Evolutionary conservation across 2,329 filamentous ascomycete species (phyloP).

Genomic region (Trichocomaceae sp.): DNA sequence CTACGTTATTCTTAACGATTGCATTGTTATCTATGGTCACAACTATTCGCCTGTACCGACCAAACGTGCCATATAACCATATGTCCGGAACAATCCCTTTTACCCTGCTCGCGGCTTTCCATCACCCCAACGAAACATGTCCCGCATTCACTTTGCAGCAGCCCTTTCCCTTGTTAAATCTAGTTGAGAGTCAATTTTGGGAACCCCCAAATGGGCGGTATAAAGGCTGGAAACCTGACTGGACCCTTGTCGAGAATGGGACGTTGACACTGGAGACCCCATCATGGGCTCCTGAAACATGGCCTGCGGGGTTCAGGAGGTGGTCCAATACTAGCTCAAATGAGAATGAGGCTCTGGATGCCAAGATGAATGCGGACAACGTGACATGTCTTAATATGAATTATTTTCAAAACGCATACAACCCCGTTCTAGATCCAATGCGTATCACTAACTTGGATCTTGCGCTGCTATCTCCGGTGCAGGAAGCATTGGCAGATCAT

Average conservation of each 20-base stretch:
- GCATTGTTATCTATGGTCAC: not conserved
- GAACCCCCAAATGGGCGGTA: slow-evolving; percentile 21
- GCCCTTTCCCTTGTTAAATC: slow-evolving; percentile 21
- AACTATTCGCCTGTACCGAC: slow-evolving; percentile 20
- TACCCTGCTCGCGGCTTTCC: slow-evolving; percentile 20
- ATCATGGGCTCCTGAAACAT: slow-evolving; percentile 19
- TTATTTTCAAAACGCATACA: slow-evolving; percentile 18
- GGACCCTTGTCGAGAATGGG: slow-evolving; percentile 13
- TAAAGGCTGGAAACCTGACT: slow-evolving; percentile 26
- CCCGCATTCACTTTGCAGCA: slow-evolving; percentile 10
- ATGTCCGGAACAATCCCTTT: slow-evolving; percentile 27
- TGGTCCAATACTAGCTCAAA: slow-evolving; percentile 16
- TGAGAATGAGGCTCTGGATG: not conserved
- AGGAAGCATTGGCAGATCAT: slow-evolving; percentile 20
- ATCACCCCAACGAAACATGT: slow-evolving; percentile 1
- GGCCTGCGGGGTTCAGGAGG: slow-evolving; percentile 24
- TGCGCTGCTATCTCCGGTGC: slow-evolving; percentile 21
- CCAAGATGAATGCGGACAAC: not conserved
- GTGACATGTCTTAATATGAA: slow-evolving; percentile 3
- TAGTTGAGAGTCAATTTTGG: slow-evolving; percentile 24
- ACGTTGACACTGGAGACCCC: slow-evolving; percentile 13
- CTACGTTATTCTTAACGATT: not conserved
- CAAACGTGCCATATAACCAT: slow-evolving; percentile 24
- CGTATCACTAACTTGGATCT: slow-evolving; percentile 26
- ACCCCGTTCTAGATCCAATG: slow-evolving; percentile 25